phyloP scores from a whole-genome alignment of 257 asterid species.

The Solanum piurae region DNA sequence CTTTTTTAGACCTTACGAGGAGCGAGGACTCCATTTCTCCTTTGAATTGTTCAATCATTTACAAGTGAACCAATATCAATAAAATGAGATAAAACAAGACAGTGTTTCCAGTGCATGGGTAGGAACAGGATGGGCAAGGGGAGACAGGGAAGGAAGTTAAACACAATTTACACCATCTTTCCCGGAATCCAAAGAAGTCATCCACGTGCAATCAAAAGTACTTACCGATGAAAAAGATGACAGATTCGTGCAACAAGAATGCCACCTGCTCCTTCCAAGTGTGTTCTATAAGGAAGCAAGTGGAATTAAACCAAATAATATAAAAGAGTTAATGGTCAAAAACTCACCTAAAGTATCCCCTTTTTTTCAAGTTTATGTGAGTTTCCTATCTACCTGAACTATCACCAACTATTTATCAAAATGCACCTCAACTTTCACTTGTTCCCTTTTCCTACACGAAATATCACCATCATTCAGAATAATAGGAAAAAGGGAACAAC shows the following conservation, averaged over 20 bases:
- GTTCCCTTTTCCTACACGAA: neutral
- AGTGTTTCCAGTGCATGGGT: neutral
- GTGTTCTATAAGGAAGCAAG: slow-evolving; percentile 33
- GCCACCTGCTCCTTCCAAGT: slow-evolving; percentile 24
- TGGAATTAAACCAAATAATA: neutral
- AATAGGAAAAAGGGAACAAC: neutral
- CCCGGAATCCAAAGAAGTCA: neutral
- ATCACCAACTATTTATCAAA: neutral
- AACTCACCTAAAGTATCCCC: neutral
- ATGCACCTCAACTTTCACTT: neutral
- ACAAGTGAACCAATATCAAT: neutral
- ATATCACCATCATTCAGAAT: neutral
- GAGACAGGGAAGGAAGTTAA: neutral
- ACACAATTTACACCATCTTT: neutral
- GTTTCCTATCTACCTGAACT: neutral
- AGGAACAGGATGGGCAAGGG: neutral
- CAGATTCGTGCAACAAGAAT: slow-evolving; percentile 20
- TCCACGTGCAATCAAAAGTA: neutral
- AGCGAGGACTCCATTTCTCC: neutral
- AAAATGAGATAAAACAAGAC: neutral
- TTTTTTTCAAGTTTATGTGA: neutral
- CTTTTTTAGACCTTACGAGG: neutral
- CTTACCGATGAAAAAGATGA: slow-evolving; percentile 46
- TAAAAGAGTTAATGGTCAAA: neutral
- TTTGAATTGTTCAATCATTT: neutral